Evolutionary conservation across 768 basidiomycete genomes (phyloP).

Genomic region (Lyophyllum semitale): DNA sequence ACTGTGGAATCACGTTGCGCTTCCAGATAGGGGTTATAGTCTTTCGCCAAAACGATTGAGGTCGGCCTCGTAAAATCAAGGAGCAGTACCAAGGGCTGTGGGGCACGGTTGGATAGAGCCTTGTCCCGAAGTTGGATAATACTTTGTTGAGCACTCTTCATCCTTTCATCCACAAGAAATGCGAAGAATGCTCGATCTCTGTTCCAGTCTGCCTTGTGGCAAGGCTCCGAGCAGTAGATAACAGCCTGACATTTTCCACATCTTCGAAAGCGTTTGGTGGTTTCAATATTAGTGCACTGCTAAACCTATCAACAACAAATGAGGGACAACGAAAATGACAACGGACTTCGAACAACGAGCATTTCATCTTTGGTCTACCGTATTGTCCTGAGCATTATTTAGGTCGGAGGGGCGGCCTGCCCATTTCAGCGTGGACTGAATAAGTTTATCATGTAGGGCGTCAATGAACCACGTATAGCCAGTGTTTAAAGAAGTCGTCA

Average conservation of each 20-base stretch:
- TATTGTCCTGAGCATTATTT: neutral
- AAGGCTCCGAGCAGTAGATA: neutral
- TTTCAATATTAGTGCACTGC: neutral
- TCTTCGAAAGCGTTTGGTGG: neutral
- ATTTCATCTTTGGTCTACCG: neutral
- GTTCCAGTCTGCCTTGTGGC: neutral
- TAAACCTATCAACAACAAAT: neutral
- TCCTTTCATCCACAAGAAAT: no score
- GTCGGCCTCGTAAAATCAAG: no score
- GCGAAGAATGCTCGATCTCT: neutral
- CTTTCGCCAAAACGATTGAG: no score
- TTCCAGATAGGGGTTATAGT: no score
- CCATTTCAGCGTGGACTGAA: neutral
- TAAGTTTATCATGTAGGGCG: neutral
- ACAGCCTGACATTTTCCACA: neutral
- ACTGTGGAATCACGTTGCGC: no score
- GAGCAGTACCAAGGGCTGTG: no score
- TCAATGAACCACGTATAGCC: neutral
- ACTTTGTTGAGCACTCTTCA: no score
- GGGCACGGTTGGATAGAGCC: no score
- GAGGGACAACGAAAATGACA: neutral
- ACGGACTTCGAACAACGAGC: neutral
- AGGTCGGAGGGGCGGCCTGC: neutral
- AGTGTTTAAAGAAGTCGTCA: neutral
- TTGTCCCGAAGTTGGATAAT: no score